Evolutionary conservation across 805 yeast genomes (phyloP).

Genomic region (Ogataea nonfermentans): DNA sequence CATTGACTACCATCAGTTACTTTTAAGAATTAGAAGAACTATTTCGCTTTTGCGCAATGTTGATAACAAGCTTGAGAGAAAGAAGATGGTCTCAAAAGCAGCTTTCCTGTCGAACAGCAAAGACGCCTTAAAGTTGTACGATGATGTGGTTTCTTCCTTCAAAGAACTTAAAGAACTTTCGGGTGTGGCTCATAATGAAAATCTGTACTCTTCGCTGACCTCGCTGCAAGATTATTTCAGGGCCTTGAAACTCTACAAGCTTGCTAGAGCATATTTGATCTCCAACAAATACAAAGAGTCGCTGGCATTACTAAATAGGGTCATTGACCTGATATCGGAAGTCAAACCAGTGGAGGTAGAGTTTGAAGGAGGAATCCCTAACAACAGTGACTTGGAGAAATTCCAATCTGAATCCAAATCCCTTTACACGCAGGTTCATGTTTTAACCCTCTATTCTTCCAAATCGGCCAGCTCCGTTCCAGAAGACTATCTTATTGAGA

Average conservation of each 20-base stretch:
- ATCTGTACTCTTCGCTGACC: constrained; percentile 52
- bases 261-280: constrained; percentile 46
- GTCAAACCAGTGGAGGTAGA: constrained; percentile 22
- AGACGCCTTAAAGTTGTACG: constrained; percentile 49
- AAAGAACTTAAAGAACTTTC: constrained; percentile 73
- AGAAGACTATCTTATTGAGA: constrained; percentile 31
- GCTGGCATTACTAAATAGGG: constrained; percentile 41
- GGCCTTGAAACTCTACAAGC: constrained; percentile 40
- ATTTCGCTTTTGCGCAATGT: constrained; percentile 39
- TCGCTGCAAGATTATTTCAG: constrained; percentile 47
- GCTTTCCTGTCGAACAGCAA: constrained; percentile 33
- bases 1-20: constrained; percentile 63
- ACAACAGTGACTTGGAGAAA: constrained; percentile 31
- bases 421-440: constrained; percentile 37
- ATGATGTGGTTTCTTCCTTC: constrained; percentile 51
- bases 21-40: constrained; percentile 75
- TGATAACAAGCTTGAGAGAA: constrained; percentile 27
- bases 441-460: constrained; percentile 47
- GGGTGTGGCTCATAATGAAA: constrained; percentile 87
- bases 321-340: constrained; percentile 20
- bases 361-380: constrained; percentile 44
- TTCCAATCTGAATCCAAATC: constrained; percentile 24
- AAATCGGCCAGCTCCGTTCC: constrained; percentile 4
- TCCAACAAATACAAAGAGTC: constrained; percentile 45
- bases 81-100: constrained; percentile 23